Evolutionary conservation across 306 rosid species (phyloP), one percentile per base, ranked within the genome.

Genomic region (Hippophae rhamnoides): DNA sequence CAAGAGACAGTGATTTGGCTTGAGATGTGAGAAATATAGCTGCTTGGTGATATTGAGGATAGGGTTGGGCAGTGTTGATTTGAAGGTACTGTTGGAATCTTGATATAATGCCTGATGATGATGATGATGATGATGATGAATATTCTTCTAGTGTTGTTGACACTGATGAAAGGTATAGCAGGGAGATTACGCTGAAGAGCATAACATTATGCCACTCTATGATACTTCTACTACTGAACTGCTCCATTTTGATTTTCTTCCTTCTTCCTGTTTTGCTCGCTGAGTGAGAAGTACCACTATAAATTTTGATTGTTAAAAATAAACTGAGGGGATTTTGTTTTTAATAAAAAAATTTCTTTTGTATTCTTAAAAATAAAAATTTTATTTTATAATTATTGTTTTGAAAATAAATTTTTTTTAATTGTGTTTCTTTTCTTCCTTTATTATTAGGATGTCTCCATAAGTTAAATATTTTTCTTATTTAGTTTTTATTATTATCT

Each of bases 51-150:
- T 92, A 92, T 0, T 53, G 62, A n/a, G 98, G 98, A 2, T 13
- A 70, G 0, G 98, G 98, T 1, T 92, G 98, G 10, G 89, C 81
- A 0, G 98, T 87, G 76, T 87, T 70, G 82, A 92, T 85, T 74
- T 56, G 79, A 9, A 92, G 95, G 75, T 85, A 90, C n/a, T 74
- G 74, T 38, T 83, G 98, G 72, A 90, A 90, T 6, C 95, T 72
- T 0, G 95, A 77, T 55, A 87, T 56, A 56, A 47, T 13, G 43
- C 53, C 53, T 5, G 68, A 62, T 6, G 72, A 44, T 3, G 68
- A 13, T 43, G 72, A 68, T 40, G 67, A 55, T 41, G 60, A 5
- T 14, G 52, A 26, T 41, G 47, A 18, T 56, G 66, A 48, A 43
- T 53, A 47, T 13, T 26, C 60, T 9, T 58, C 62, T 2, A 54